Conservation (phyloP, 2,329 filamentous ascomycete species). For the Bretziella fagacearum region DNA sequence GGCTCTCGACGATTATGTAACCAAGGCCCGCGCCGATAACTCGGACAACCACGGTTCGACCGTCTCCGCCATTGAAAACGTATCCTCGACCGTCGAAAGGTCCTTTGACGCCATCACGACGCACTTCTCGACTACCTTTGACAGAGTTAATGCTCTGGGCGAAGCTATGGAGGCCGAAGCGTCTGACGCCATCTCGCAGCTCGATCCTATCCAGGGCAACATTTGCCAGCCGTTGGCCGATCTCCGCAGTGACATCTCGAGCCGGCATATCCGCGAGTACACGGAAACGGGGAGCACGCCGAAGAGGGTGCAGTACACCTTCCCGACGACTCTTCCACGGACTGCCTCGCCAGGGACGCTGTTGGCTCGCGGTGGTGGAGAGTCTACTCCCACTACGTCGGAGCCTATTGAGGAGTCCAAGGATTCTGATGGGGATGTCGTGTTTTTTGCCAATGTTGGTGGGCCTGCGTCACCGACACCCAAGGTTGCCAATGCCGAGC, state of each 20-base stretch:
- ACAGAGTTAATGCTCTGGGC: conserved; percentile 51
- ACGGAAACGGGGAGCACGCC: conserved; percentile 73
- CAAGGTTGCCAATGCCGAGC: background rate
- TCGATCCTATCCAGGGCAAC: conserved; percentile 41
- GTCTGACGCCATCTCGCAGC: conserved; percentile 37
- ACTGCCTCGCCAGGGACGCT: conserved; percentile 38
- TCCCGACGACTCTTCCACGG: conserved; percentile 59
- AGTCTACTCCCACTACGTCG: too few species aligned
- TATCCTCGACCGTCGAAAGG: conserved; percentile 52
- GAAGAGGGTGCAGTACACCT: conserved; percentile 64
- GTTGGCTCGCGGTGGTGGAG: conserved; percentile 20
- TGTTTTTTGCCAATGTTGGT: conserved; percentile 29
- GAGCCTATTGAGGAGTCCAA: conserved; percentile 17
- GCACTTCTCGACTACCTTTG: conserved; percentile 52
- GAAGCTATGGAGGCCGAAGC: conserved; percentile 48
- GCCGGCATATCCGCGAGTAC: conserved; percentile 59
- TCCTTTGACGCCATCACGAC: conserved; percentile 54
- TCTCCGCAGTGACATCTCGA: conserved; percentile 52
- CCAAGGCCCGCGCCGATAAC: conserved; percentile 66
- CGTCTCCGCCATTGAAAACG: conserved; percentile 41
- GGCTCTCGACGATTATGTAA: conserved; percentile 78
- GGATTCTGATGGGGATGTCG: conserved; percentile 21
- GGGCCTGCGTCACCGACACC: conserved; percentile 9
- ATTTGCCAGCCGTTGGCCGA: conserved; percentile 53
- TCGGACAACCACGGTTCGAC: conserved; percentile 58